These are phyloP conservation scores for Aureoboletus auriporus DNA, from an alignment of 768 basidiomycete species.

Conservation along the genomic window DNA sequence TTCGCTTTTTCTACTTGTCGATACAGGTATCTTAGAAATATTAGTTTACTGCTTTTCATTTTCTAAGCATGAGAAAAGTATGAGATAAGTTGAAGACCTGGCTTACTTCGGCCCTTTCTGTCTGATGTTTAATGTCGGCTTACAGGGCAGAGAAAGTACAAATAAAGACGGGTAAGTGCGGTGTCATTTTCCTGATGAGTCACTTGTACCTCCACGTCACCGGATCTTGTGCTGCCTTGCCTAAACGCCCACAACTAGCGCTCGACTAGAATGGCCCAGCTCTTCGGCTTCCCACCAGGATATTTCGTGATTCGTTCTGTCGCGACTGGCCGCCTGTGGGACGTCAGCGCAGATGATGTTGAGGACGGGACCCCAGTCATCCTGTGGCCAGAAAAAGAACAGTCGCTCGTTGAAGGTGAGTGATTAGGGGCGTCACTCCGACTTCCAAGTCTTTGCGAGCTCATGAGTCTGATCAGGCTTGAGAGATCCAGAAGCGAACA, in stretches of 20 bases:
- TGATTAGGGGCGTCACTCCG: background rate
- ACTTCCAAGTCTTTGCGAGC: conserved; percentile 1
- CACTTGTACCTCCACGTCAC: too few species aligned
- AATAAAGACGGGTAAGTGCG: too few species aligned
- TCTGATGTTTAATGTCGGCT: too few species aligned
- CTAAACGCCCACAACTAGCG: too few species aligned
- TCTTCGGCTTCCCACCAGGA: conserved; percentile 34
- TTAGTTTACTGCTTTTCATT: too few species aligned
- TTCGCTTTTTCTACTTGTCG: too few species aligned
- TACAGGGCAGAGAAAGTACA: too few species aligned
- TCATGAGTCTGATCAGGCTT: conserved; percentile 43
- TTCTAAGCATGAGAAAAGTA: too few species aligned
- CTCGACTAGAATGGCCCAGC: conserved; percentile 15
- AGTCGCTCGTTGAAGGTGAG: conserved; percentile 74
- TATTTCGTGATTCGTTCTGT: conserved; percentile 38
- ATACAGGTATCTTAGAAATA: too few species aligned
- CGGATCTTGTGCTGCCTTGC: background rate
- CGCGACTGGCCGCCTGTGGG: conserved; percentile 34
- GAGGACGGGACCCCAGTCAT: conserved; percentile 45
- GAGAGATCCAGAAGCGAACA: conserved; percentile 64
- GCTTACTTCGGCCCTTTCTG: too few species aligned
- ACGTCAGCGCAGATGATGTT: conserved; percentile 30
- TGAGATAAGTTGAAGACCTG: too few species aligned
- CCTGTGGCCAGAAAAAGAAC: conserved; percentile 72
- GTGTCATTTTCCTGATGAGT: too few species aligned